Evolutionary conservation across 495 filamentous ascomycete species (phyloP), one percentile per base, ranked within the genome.

Genomic region (Beverwykella pulmonaria): DNA sequence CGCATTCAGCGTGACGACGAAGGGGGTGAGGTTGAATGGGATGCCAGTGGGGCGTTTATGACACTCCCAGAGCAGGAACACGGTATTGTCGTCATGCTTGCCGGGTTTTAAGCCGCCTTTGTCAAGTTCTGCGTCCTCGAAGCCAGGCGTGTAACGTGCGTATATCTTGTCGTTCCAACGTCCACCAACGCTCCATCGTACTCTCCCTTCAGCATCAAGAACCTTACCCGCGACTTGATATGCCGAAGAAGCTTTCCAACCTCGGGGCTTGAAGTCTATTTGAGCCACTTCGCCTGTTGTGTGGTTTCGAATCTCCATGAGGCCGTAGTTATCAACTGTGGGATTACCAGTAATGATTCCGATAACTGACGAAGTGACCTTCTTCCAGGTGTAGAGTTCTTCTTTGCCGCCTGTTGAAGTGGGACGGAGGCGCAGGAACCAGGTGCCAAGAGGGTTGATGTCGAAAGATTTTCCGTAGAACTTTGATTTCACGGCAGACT

Each of bases 391-490:
- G 77, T 95, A 98, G 5, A 97, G 81, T 69, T 98, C 94, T 71
- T 95, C 91, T 5, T 86, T 87, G 2, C 91, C 92, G 27, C 59
- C 59, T 41, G 27, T 63, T 17, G 86, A 83, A 5, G 84, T 82
- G 7, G 92, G 91, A 0, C 93, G 90, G 32, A 98, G 81, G 71
- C 85, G 90, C 64, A 98, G 81, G 78, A 98, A 98, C 94, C 94
- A 98, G 7, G 94, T 98, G 27, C 94, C 94, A 6, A 98, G 83
- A 17, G 91, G 91, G 75, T 97, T 95, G 77, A 98, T 92, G 72
- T 98, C 94, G 73, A 98, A 97, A 7, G 92, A 93, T 75, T 93
- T 95, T 67, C 94, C 94, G 73, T 97, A 96, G 76, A 98, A 98
- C 77, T 95, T 97, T 36, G 92, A 96, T 73, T 93, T 93, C 63